Conservation (phyloP, 441 rosid species). For the Corymbia calophylla region DNA sequence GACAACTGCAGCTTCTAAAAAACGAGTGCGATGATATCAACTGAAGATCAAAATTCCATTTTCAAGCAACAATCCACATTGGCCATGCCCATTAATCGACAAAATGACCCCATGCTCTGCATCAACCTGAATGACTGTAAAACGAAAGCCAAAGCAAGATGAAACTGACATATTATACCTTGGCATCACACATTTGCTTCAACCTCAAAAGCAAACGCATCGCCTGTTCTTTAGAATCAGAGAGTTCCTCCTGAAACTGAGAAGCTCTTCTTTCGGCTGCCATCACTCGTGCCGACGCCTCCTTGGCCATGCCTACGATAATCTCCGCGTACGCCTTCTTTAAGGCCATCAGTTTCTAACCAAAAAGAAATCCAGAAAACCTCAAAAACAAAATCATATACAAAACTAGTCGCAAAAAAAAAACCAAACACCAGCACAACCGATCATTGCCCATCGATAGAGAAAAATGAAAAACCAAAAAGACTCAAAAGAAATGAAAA, state of each 20-base stretch:
- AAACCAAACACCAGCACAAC: not conserved
- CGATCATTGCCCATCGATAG: not conserved
- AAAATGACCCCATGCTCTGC: not conserved
- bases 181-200: slow-evolving; percentile 73
- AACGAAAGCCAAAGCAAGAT: not conserved
- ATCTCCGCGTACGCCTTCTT: slow-evolving; percentile 95
- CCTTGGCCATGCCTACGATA: slow-evolving; percentile 83
- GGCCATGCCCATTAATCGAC: not conserved
- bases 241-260: slow-evolving; percentile 65
- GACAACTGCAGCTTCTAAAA: not conserved
- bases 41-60: not conserved
- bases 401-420: not conserved
- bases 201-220: slow-evolving; percentile 75
- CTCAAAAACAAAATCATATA: not conserved
- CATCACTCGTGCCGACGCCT: slow-evolving; percentile 90
- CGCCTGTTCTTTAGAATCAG: slow-evolving; percentile 63
- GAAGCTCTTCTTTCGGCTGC: slow-evolving; percentile 75
- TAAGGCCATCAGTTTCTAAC: slow-evolving; percentile 72
- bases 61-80: not conserved
- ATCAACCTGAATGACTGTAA: not conserved
- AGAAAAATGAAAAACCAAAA: not conserved
- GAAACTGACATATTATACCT: slow-evolving; percentile 30
- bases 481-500: not conserved
- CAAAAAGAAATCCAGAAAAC: not conserved
- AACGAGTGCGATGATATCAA: not conserved